Percentiles rank a stretch among this genome's conserved stretches.
Evolutionary conservation across 2,329 filamentous ascomycete species (phyloP).

Genomic region (Chalara sp.): DNA sequence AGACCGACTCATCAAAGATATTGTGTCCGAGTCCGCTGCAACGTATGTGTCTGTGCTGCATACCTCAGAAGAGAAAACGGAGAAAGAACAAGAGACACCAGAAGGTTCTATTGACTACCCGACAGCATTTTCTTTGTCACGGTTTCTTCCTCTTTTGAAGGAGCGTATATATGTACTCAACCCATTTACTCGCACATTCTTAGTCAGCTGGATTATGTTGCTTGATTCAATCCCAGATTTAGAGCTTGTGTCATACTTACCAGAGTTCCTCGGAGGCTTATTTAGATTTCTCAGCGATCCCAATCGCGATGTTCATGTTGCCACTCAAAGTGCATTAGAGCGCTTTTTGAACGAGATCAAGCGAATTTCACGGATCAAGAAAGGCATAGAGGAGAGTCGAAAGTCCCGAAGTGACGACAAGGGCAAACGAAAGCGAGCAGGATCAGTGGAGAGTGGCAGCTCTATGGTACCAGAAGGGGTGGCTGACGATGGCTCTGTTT

Average conservation of each 20-base stretch:
- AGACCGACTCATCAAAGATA: conserved; percentile 91
- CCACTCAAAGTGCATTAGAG: conserved; percentile 82
- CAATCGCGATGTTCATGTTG: conserved; percentile 89
- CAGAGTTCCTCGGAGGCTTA: conserved; percentile 82
- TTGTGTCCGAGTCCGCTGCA: conserved; percentile 89
- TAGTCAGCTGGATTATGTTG: conserved; percentile 92
- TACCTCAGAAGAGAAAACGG: conserved; percentile 43
- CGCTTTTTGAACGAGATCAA: conserved; percentile 91
- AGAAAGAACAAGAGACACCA: conserved; percentile 38
- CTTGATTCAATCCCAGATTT: conserved; percentile 95
- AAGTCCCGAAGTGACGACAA: conserved; percentile 52
- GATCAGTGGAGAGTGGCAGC: conserved; percentile 60
- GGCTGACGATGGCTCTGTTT: conserved; percentile 52
- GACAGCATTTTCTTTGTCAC: conserved; percentile 84
- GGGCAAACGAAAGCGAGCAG: conserved; percentile 58
- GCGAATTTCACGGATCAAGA: conserved; percentile 86
- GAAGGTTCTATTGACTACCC: conserved; percentile 49
- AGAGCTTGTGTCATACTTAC: conserved; percentile 86
- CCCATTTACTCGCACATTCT: conserved; percentile 88
- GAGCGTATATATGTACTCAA: conserved; percentile 93
- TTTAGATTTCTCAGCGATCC: conserved; percentile 89
- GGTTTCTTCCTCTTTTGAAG: conserved; percentile 88
- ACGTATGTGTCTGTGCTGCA: conserved; percentile 91
- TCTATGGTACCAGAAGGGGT: conserved; percentile 47
- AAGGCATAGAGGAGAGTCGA: conserved; percentile 81